Evolutionary conservation across 2,329 filamentous ascomycete species (phyloP), one percentile per base, ranked within the genome.

Genomic region (Triangularia verruculosa): DNA sequence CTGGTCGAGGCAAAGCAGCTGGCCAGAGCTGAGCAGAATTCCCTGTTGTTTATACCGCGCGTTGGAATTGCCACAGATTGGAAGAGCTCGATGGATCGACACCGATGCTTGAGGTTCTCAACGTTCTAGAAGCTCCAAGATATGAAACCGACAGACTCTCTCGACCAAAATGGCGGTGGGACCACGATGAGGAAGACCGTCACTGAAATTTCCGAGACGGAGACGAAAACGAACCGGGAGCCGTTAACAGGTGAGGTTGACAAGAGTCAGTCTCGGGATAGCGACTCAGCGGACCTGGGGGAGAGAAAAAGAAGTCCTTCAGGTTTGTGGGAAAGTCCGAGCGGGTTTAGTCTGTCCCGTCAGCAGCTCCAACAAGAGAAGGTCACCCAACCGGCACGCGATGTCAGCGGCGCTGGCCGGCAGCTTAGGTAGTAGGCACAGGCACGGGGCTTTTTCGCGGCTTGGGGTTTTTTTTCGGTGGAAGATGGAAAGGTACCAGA

Each of bases 21-120:
- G 34, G 34, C 57, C 57, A 59, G 57, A 59, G 34, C 57, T 59
- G 57, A 59, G 57, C 34, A 52, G 57, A 28, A 52, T 59, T 59
- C 32, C 34, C 34, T 51, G 57, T 24, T 51, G 57, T 59, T 54
- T 59, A 59, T 59, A 59, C 28, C 27, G 57, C 57, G 24, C 57
- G 39, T 9, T 47, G 57, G n/a, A 13, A 54, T 54, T 20, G 39
- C 39, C 51, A 22, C 34, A 17, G 22, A 52, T 51, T n/a, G n/a
- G 28, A 22, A 51, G 39, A 25, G 20, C n/a, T 22, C 25, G 24
- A 59, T 20, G 15, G 57, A 59, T 52, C 39, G 39, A 52, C 57
- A 52, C 39, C 27, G 12, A 20, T 43, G 25, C 20, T 59, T 59
- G 34, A 24, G 57, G 34, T 28, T 59, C 34, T 30, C 57, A 59